A percentile compares a stretch with the other conserved stretches of the same genome.
These are phyloP conservation scores for Ilex aquifolium DNA, from an alignment of 257 asterid genomes.

Conservation along the genomic window DNA sequence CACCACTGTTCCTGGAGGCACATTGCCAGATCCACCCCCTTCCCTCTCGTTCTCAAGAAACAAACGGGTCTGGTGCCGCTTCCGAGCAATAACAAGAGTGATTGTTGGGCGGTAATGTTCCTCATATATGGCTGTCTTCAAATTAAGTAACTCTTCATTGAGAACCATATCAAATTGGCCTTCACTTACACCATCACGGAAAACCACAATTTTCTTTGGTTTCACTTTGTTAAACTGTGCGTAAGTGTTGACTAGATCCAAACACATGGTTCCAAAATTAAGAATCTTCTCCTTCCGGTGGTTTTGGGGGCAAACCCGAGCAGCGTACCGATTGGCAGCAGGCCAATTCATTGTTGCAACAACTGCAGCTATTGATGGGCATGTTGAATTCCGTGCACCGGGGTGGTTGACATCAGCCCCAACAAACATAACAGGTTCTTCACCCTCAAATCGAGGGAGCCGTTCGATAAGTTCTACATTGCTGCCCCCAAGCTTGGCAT, in stretches of 20 bases:
- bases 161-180: slow-evolving; percentile 73
- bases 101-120: slow-evolving; percentile 36
- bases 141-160: slow-evolving; percentile 36
- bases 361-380: slow-evolving; percentile 81
- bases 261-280: slow-evolving; percentile 49
- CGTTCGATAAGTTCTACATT: slow-evolving; percentile 42
- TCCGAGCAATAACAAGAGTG: slow-evolving; percentile 69
- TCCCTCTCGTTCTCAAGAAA: slow-evolving; percentile 24
- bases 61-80: slow-evolving; percentile 69
- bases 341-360: slow-evolving; percentile 75
- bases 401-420: slow-evolving; percentile 95
- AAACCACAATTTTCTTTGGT: slow-evolving; percentile 48
- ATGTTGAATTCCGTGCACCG: slow-evolving; percentile 27
- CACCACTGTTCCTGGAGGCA: slow-evolving; percentile 80
- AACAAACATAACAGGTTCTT: slow-evolving; percentile 67
- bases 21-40: slow-evolving; percentile 29
- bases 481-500: slow-evolving; percentile 72
- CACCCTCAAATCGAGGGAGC: slow-evolving; percentile 33
- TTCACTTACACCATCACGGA: slow-evolving; percentile 78
- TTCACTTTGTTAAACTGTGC: slow-evolving; percentile 20
- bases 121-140: slow-evolving; percentile 23
- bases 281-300: slow-evolving; percentile 48
- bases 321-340: slow-evolving; percentile 59
- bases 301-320: slow-evolving; percentile 56
- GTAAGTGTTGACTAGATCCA: slow-evolving; percentile 33